Percentiles rank a stretch among this genome's conserved stretches.
phyloP scores from a whole-genome alignment of 2,329 filamentous ascomycete species.

The Pleurostoma richardsiae region DNA sequence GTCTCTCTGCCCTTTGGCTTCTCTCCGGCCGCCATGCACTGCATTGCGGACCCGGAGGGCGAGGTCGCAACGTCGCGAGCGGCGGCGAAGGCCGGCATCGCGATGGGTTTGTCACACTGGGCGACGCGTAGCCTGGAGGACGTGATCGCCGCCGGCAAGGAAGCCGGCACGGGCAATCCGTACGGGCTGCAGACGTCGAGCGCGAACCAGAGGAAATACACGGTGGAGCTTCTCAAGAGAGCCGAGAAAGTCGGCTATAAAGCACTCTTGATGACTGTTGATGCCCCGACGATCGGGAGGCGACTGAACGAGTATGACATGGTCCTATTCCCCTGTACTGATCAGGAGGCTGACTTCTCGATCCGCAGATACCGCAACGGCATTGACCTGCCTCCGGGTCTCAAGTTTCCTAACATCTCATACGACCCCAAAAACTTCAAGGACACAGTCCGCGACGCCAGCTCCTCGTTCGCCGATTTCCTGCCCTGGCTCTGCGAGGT shows the following conservation, averaged over 20 bases:
- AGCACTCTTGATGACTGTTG: conserved; percentile 31
- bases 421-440: not conserved
- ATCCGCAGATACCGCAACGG: not conserved
- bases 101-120: conserved; percentile 43
- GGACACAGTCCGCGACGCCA: not conserved
- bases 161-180: conserved; percentile 24
- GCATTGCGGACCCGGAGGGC: conserved; percentile 45
- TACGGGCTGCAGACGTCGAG: conserved; percentile 52
- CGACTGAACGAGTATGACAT: conserved; percentile 39
- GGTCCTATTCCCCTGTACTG: not conserved
- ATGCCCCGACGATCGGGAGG: conserved; percentile 46
- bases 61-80: conserved; percentile 44
- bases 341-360: not conserved
- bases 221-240: not conserved
- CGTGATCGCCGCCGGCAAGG: conserved; percentile 29
- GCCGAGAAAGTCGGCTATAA: conserved; percentile 28
- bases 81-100: conserved; percentile 31
- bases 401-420: not conserved
- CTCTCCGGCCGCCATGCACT: conserved; percentile 47
- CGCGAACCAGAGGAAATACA: conserved; percentile 31
- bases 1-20: conserved; percentile 47
- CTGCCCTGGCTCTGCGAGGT: not conserved
- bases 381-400: not conserved
- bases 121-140: conserved; percentile 39
- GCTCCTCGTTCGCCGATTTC: not conserved